A percentile compares a stretch with the other conserved stretches of the same genome.
These are phyloP conservation scores for Calonectria hongkongensis DNA, from an alignment of 2,329 filamentous ascomycete genomes.

Conservation along the genomic window DNA sequence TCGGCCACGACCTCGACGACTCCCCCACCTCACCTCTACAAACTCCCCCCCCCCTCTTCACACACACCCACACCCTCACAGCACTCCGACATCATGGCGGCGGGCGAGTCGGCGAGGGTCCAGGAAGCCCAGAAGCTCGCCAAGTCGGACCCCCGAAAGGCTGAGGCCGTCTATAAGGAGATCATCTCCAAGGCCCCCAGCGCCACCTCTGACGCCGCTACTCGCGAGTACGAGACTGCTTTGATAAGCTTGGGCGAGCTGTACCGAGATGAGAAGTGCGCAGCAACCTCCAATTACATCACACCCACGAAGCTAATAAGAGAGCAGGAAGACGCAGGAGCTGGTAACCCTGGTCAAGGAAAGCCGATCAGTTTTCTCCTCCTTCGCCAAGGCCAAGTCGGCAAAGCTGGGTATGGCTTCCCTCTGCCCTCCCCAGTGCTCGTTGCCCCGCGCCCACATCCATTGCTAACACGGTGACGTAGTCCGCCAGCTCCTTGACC, in stretches of 20 bases:
- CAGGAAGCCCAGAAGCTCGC: constrained; percentile 91
- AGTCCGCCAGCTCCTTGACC: constrained; percentile 98
- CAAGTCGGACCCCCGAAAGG: constrained; percentile 87
- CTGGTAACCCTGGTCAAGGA: constrained; percentile 93
- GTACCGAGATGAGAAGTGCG: constrained; percentile 90
- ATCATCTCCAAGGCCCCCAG: constrained; percentile 91
- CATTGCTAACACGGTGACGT: constrained; percentile 46
- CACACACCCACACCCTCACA: too few species aligned
- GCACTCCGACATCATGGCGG: constrained; percentile 67
- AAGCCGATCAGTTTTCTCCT: constrained; percentile 92
- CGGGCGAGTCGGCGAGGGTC: constrained; percentile 79
- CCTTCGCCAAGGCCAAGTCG: constrained; percentile 99
- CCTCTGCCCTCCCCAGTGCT: background rate
- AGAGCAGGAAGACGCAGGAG: constrained; percentile 82
- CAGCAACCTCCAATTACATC: constrained; percentile 45
- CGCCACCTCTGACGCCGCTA: constrained; percentile 86
- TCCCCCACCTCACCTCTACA: constrained; percentile 29
- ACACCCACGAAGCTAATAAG: constrained; percentile 41
- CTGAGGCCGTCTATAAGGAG: constrained; percentile 91
- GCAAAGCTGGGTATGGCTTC: constrained; percentile 89
- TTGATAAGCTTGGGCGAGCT: constrained; percentile 93
- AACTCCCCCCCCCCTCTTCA: background rate
- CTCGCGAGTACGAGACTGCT: constrained; percentile 93
- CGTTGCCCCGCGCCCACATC: constrained; percentile 22
- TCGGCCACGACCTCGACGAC: constrained; percentile 5